These are phyloP conservation scores for Boletales sp. DNA, from an alignment of 768 basidiomycete genomes.

Conservation along the genomic window DNA sequence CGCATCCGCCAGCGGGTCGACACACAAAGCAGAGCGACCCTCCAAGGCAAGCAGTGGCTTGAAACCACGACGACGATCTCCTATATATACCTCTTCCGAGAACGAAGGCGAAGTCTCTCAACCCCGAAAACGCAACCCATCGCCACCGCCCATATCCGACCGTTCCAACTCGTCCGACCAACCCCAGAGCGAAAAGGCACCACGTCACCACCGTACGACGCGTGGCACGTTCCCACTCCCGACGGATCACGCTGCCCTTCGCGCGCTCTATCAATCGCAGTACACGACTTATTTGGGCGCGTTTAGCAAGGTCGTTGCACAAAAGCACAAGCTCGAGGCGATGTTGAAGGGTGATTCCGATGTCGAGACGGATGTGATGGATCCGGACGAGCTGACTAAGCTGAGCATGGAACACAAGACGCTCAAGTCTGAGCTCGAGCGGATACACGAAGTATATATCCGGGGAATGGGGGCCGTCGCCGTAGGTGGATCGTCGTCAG, in stretches of 20 bases:
- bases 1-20: background rate
- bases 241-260: constrained; percentile 49
- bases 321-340: constrained; percentile 52
- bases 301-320: constrained; percentile 44
- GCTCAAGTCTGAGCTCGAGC: constrained; percentile 51
- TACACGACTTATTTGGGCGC: constrained; percentile 51
- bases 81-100: constrained; percentile 66
- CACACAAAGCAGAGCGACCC: constrained; percentile 19
- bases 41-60: constrained; percentile 13
- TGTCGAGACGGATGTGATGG: constrained; percentile 52
- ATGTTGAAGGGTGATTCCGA: constrained; percentile 53
- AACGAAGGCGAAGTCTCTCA: constrained; percentile 47
- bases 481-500: constrained; percentile 4
- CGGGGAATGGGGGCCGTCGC: constrained; percentile 6
- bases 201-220: constrained; percentile 25
- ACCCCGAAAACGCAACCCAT: constrained; percentile 22
- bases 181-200: constrained; percentile 8
- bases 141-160: constrained; percentile 26
- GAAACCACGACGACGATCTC: constrained; percentile 51
- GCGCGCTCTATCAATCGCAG: constrained; percentile 47
- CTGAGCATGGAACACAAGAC: constrained; percentile 43
- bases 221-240: constrained; percentile 36
- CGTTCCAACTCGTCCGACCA: constrained; percentile 21
- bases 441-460: constrained; percentile 41
- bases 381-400: constrained; percentile 47